Conservation (phyloP, 2,329 filamentous ascomycete genomes). For the Ascochyta lentis region DNA sequence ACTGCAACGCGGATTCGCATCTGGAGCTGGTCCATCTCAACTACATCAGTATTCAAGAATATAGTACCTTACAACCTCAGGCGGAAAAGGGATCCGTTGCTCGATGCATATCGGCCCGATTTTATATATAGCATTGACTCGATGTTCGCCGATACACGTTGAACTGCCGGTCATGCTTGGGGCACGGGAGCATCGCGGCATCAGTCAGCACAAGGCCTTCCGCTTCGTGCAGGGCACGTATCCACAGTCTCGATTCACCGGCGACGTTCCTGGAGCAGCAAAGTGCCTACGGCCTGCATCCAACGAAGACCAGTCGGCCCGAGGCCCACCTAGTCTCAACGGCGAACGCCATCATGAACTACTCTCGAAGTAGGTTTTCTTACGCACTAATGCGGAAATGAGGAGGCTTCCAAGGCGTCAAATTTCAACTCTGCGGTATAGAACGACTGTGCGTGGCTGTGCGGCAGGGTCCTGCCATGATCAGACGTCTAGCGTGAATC, state of each 20-base stretch:
- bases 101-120: neutral
- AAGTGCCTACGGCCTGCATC: slow-evolving; percentile 1
- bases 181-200: neutral
- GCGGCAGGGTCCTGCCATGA: neutral
- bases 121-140: slow-evolving; percentile 2
- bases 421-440: neutral
- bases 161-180: neutral
- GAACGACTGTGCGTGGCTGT: neutral
- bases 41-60: neutral
- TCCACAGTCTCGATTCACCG: slow-evolving; percentile 3
- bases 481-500: neutral
- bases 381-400: neutral
- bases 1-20: neutral
- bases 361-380: neutral
- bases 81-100: neutral
- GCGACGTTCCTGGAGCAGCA: slow-evolving; percentile 1
- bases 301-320: slow-evolving; percentile 4
- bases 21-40: neutral
- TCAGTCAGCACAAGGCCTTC: neutral
- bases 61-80: neutral
- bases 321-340: neutral
- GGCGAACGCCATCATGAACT: neutral
- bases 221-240: slow-evolving; percentile 1
- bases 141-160: neutral
- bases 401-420: neutral